phyloP scores from a whole-genome alignment of 345 rosid species.

The Populus deltoides region DNA sequence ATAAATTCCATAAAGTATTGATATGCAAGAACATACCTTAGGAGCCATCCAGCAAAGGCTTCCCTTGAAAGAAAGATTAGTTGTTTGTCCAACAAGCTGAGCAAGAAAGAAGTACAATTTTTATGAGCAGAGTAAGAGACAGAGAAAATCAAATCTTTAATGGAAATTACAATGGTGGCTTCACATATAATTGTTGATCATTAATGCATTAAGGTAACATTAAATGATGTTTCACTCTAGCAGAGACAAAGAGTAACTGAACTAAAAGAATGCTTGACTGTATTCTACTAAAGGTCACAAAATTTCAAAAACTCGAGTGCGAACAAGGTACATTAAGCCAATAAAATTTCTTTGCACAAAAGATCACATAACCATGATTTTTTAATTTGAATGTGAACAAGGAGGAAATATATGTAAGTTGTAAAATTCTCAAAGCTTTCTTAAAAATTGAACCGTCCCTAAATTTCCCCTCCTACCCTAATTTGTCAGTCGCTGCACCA shows the following conservation, averaged over 20 bases:
- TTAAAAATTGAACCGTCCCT: not conserved
- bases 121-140: slow-evolving; percentile 5
- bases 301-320: not conserved
- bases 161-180: not conserved
- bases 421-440: no score
- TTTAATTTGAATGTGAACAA: not conserved
- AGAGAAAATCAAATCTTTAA: not conserved
- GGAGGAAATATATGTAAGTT: no score
- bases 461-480: not conserved
- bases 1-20: not conserved
- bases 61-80: slow-evolving; percentile 86
- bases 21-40: slow-evolving; percentile 51
- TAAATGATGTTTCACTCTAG: not conserved
- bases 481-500: not conserved
- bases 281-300: no score
- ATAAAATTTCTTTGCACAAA: not conserved
- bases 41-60: slow-evolving; percentile 99
- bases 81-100: slow-evolving; percentile 81
- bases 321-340: not conserved
- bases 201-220: not conserved
- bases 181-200: not conserved
- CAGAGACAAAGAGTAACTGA: no score
- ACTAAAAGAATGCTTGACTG: not conserved
- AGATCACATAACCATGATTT: not conserved
- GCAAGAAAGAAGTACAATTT: slow-evolving; percentile 15